Conservation (phyloP, 495 filamentous ascomycete genomes). For the Xanthoparmelia taractica region DNA sequence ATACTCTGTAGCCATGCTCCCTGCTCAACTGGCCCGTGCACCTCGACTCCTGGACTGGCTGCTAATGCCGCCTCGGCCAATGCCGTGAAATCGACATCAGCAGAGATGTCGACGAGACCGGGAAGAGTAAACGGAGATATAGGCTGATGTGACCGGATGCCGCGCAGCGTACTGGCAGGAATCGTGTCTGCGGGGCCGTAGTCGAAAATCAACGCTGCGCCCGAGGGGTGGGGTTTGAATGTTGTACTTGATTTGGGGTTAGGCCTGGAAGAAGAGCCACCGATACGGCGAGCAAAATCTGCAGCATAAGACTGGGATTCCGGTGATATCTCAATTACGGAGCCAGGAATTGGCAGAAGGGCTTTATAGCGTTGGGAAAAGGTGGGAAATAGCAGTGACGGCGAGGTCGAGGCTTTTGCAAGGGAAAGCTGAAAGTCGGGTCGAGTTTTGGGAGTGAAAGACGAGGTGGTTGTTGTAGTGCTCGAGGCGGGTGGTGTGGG, state of each 20-base stretch:
- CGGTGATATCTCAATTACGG: constrained; percentile 81
- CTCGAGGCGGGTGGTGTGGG: constrained; percentile 41
- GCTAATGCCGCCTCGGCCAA: constrained; percentile 72
- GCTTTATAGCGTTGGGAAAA: constrained; percentile 73
- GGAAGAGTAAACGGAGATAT: constrained; percentile 71
- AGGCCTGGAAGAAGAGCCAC: constrained; percentile 49
- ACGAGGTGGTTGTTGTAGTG: constrained; percentile 28
- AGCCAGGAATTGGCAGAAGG: constrained; percentile 52
- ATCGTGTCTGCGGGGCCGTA: constrained; percentile 76
- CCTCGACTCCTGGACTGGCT: constrained; percentile 71
- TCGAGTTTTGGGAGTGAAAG: constrained; percentile 40
- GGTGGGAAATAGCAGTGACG: constrained; percentile 76
- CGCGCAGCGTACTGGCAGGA: constrained; percentile 78
- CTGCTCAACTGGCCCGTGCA: constrained; percentile 89
- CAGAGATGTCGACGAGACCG: constrained; percentile 76
- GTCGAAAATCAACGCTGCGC: constrained; percentile 86
- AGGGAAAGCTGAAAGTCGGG: constrained; percentile 81
- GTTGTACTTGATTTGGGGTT: constrained; percentile 20
- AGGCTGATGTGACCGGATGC: constrained; percentile 64
- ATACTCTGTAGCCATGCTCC: constrained; percentile 66
- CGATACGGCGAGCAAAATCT: constrained; percentile 78
- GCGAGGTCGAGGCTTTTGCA: constrained; percentile 63
- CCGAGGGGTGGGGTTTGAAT: constrained; percentile 51
- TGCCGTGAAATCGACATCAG: constrained; percentile 84
- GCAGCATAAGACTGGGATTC: constrained; percentile 69